Evolutionary conservation across 31 red algal genomes (phyloP).

Genomic region (Asparagopsis taxiformis): DNA sequence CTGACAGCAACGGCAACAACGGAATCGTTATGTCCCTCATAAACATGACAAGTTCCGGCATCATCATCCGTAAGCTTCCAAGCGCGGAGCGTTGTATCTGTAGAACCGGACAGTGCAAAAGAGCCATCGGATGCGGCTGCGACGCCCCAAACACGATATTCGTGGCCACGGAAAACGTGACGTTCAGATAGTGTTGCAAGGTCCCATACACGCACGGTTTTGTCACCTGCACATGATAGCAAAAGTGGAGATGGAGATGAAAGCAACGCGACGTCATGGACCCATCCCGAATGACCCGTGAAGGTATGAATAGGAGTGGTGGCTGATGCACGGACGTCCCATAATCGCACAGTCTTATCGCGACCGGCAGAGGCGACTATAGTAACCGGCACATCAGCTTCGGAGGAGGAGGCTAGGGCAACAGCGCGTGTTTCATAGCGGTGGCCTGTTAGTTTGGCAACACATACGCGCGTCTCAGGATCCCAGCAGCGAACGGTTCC

Average conservation of each 20-base stretch:
- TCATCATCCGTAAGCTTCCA: slow-evolving; percentile 65
- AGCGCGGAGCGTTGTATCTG: slow-evolving; percentile 75
- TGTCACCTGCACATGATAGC: slow-evolving; percentile 65
- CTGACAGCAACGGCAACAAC: slow-evolving; percentile 45
- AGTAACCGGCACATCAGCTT: slow-evolving; percentile 42
- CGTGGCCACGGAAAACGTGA: slow-evolving; percentile 48
- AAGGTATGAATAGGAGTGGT: slow-evolving; percentile 24
- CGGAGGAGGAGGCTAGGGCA: slow-evolving; percentile 38
- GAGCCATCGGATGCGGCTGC: slow-evolving; percentile 50
- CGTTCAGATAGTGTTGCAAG: slow-evolving; percentile 44
- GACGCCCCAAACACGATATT: slow-evolving; percentile 72
- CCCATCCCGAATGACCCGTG: slow-evolving; percentile 45
- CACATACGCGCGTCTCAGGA: slow-evolving; percentile 38
- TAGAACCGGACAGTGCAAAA: slow-evolving; percentile 67
- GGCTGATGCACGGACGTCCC: slow-evolving; percentile 47
- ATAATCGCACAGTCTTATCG: slow-evolving; percentile 69
- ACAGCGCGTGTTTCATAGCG: slow-evolving; percentile 67
- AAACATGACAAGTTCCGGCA: slow-evolving; percentile 13
- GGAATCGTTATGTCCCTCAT: slow-evolving; percentile 62
- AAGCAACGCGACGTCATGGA: slow-evolving; percentile 54
- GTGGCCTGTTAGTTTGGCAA: slow-evolving; percentile 50
- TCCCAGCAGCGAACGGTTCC: slow-evolving; percentile 75
- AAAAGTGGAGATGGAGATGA: slow-evolving; percentile 21
- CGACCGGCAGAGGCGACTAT: slow-evolving; percentile 75
- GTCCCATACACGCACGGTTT: slow-evolving; percentile 85